A percentile compares a stretch with the other conserved stretches of the same genome.
Evolutionary conservation across 129 eudicot genomes (phyloP).

Genomic region (Deinandra increscens): DNA sequence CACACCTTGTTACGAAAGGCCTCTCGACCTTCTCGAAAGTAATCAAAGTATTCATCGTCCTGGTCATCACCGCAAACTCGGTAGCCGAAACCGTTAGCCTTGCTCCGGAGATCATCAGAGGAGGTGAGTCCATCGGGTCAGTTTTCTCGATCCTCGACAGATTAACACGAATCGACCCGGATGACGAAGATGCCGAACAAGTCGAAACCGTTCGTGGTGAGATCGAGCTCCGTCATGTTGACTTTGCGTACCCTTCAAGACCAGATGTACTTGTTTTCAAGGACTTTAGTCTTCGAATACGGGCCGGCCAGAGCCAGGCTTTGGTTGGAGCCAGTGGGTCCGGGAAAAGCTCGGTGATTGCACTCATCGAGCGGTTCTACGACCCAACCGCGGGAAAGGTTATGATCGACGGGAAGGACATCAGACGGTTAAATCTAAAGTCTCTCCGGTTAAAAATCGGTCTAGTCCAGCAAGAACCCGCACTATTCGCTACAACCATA

Average conservation of each 20-base stretch:
- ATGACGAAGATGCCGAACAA: slow-evolving; percentile 74
- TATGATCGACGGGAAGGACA: slow-evolving; percentile 94
- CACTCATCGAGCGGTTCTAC: slow-evolving; percentile 82
- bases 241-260: slow-evolving; percentile 87
- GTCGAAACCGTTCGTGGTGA: slow-evolving; percentile 82
- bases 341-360: slow-evolving; percentile 88
- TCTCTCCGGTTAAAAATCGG: slow-evolving; percentile 80
- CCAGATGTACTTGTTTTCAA: slow-evolving; percentile 79
- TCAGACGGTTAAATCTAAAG: slow-evolving; percentile 74
- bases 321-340: slow-evolving; percentile 97
- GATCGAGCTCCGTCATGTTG: slow-evolving; percentile 86
- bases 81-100: slow-evolving; percentile 97
- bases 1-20: slow-evolving; percentile 79
- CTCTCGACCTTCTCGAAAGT: slow-evolving; percentile 87
- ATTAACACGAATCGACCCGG: slow-evolving; percentile 77
- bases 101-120: slow-evolving; percentile 89
- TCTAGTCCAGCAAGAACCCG: slow-evolving; percentile 91
- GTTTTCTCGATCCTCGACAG: slow-evolving; percentile 83
- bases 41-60: slow-evolving; percentile 82
- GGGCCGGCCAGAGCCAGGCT: slow-evolving; percentile 98
- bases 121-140: slow-evolving; percentile 94
- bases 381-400: slow-evolving; percentile 84
- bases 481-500: slow-evolving; percentile 80
- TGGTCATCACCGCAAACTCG: slow-evolving; percentile 86
- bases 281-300: slow-evolving; percentile 79